Evolutionary conservation across 1,284 basidiomycete species (phyloP).

Genomic region (Somion occarium): DNA sequence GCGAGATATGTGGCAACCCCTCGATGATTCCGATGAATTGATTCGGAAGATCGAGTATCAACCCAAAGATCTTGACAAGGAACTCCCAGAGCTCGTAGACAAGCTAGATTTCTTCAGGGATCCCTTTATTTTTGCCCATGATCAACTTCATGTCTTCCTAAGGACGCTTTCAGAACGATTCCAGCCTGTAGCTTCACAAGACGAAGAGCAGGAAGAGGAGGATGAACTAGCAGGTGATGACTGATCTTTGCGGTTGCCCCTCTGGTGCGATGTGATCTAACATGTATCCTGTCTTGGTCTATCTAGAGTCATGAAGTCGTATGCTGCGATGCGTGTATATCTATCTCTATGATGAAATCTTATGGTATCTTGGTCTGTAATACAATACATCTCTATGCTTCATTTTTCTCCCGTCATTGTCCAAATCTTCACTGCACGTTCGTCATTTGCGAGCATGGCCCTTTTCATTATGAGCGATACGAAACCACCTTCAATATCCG

Average conservation of each 20-base stretch:
- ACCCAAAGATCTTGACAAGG: conserved; percentile 60
- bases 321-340: neutral
- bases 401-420: conserved; percentile 23
- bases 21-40: conserved; percentile 33
- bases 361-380: neutral
- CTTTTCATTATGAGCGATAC: conserved; percentile 44
- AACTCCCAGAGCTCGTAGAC: conserved; percentile 46
- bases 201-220: conserved; percentile 23
- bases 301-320: neutral
- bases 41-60: conserved; percentile 51
- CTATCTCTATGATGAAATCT: conserved; percentile 1
- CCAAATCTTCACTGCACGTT: conserved; percentile 48
- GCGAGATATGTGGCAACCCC: conserved; percentile 33
- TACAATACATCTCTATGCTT: neutral
- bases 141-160: conserved; percentile 62
- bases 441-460: conserved; percentile 41
- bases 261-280: too few species aligned
- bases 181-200: conserved; percentile 26
- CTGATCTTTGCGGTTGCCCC: too few species aligned
- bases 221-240: conserved; percentile 28
- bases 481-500: conserved; percentile 58
- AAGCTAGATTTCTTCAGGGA: conserved; percentile 55
- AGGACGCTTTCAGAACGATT: conserved; percentile 46
- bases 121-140: conserved; percentile 61
- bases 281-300: neutral